Evolutionary conservation across 352 stramenopile genomes (phyloP).

Genomic region (Blastocystis sp.): DNA sequence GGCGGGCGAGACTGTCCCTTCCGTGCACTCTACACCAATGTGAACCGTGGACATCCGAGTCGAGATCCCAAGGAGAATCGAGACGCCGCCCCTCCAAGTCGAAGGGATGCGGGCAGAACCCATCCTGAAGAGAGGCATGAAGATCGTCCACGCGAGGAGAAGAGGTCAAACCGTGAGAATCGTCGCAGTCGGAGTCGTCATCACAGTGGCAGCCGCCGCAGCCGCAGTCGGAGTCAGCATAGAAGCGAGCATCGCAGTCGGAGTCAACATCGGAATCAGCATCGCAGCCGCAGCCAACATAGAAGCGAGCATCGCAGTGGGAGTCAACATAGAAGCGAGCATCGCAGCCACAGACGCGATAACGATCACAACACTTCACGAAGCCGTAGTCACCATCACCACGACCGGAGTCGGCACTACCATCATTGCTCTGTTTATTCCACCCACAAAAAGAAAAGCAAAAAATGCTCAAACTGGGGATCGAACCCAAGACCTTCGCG

Average conservation of each 20-base stretch:
- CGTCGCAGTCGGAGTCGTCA: neutral
- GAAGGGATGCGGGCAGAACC: no score
- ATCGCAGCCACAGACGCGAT: neutral
- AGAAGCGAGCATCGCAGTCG: neutral
- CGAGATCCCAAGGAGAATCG: no score
- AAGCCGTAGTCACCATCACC: constrained; percentile 9
- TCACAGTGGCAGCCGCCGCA: neutral
- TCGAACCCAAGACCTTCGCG: constrained; percentile 67
- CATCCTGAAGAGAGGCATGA: no score
- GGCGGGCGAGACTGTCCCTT: constrained; percentile 63
- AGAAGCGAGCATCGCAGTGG: neutral
- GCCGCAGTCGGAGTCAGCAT: neutral
- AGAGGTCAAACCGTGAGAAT: neutral
- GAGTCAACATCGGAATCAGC: neutral
- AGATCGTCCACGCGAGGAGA: no score
- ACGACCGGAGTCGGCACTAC: neutral
- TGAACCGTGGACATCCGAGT: neutral
- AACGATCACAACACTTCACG: neutral
- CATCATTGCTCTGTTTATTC: constrained; percentile 13
- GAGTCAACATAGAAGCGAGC: neutral
- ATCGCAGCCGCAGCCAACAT: neutral
- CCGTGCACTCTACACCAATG: constrained; percentile 32
- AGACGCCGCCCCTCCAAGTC: no score
- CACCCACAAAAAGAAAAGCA: neutral
- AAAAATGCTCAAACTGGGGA: constrained; percentile 69